Percentiles rank a stretch among this genome's conserved stretches.
These are phyloP conservation scores for Globisporangium orthogonon DNA, from an alignment of 352 stramenopile genomes.

Conservation along the genomic window DNA sequence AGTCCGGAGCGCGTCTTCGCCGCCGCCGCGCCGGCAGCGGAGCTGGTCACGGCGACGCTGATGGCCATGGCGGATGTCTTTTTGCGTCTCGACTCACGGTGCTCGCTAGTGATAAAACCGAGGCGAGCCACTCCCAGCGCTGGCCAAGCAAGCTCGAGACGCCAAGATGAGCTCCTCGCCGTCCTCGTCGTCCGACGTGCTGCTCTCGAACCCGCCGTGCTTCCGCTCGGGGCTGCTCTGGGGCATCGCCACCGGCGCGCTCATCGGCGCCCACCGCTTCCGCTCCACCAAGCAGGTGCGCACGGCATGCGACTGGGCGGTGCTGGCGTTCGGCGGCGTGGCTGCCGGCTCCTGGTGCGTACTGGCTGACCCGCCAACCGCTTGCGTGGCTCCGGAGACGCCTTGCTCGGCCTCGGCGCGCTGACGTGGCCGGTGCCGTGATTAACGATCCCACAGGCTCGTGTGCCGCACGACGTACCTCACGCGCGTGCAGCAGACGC, in stretches of 20 bases:
- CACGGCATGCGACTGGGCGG: conserved; percentile 55
- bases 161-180: conserved; percentile 6
- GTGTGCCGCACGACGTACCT: conserved; percentile 56
- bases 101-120: neutral
- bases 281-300: conserved; percentile 50
- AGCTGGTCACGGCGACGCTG: conserved; percentile 14
- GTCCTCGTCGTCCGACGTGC: conserved; percentile 10
- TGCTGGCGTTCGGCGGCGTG: conserved; percentile 58
- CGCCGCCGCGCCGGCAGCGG: conserved; percentile 8
- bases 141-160: too few relatives aligned
- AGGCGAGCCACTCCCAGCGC: too few relatives aligned
- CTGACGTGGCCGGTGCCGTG: neutral
- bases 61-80: neutral
- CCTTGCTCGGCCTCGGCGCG: too few relatives aligned
- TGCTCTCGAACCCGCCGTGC: conserved; percentile 75
- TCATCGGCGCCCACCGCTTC: conserved; percentile 67
- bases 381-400: too few relatives aligned
- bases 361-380: too few relatives aligned
- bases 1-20: conserved; percentile 51
- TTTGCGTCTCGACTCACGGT: too few relatives aligned
- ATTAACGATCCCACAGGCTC: conserved; percentile 21
- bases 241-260: conserved; percentile 53
- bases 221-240: conserved; percentile 74
- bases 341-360: conserved; percentile 44
- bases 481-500: conserved; percentile 45